Percentiles rank a stretch among this genome's conserved stretches.
phyloP scores from a whole-genome alignment of 169 alveolate genomes.

The Cryptosporidium ubiquitum region DNA sequence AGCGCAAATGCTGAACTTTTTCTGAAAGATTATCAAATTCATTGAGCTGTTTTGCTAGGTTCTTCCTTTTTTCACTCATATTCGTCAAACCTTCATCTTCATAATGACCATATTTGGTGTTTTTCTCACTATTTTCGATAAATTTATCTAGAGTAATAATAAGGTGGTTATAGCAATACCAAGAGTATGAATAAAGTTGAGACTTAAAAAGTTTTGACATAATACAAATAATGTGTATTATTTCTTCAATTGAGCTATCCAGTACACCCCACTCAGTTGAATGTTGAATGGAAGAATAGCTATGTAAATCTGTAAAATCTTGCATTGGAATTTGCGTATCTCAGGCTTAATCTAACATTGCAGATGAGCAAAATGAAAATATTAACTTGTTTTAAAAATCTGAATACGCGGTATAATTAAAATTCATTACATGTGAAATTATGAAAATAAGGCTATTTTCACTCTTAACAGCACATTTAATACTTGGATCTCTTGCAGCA shows the following conservation, averaged over 20 bases:
- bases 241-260: constrained; percentile 22
- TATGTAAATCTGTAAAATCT: background rate
- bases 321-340: background rate
- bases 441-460: background rate
- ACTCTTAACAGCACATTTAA: background rate
- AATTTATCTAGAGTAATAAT: background rate
- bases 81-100: background rate
- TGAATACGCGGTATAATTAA: background rate
- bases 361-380: background rate
- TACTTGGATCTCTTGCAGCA: constrained; percentile 1
- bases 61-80: background rate
- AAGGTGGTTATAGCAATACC: constrained; percentile 71
- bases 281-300: background rate
- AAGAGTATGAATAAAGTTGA: constrained; percentile 64
- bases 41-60: background rate
- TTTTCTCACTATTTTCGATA: background rate
- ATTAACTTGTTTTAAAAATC: background rate
- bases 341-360: background rate
- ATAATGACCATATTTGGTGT: background rate
- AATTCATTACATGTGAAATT: constrained; percentile 6
- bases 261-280: constrained; percentile 36
- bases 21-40: constrained; percentile 29
- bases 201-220: constrained; percentile 32
- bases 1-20: constrained; percentile 65
- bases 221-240: background rate